These are phyloP conservation scores for Phylloporus rhodoxanthus DNA, from an alignment of 768 basidiomycete species.

Conservation along the genomic window DNA sequence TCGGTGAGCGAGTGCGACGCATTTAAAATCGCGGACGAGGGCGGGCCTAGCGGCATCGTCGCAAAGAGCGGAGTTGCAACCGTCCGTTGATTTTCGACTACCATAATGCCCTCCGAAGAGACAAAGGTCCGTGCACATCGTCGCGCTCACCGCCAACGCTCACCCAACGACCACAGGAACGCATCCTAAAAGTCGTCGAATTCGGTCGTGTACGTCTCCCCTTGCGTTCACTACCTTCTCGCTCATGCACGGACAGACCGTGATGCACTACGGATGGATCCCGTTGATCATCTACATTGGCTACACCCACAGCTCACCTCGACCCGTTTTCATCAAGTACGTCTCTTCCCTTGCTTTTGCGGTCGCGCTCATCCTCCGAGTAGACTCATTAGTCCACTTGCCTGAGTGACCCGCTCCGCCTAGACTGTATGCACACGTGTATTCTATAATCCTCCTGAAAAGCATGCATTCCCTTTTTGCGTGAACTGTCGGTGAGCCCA, in stretches of 20 bases:
- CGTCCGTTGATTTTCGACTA: slow-evolving; percentile 5
- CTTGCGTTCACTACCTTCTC: neutral
- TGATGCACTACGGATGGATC: slow-evolving; percentile 94
- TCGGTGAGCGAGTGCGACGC: slow-evolving; percentile 25
- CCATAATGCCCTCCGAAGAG: slow-evolving; percentile 80
- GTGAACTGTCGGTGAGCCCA: neutral
- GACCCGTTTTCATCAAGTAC: slow-evolving; percentile 92
- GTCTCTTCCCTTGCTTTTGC: slow-evolving; percentile 29
- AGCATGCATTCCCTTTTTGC: slow-evolving; percentile 1
- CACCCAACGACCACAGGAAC: slow-evolving; percentile 42
- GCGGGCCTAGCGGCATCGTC: slow-evolving; percentile 45
- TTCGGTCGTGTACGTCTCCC: slow-evolving; percentile 64
- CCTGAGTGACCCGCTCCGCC: slow-evolving; percentile 40
- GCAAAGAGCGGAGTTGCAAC: slow-evolving; percentile 30
- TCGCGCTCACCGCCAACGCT: neutral
- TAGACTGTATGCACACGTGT: slow-evolving; percentile 22
- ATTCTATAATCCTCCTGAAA: slow-evolving; percentile 25
- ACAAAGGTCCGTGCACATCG: slow-evolving; percentile 55
- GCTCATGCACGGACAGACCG: slow-evolving; percentile 47
- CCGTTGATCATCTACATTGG: slow-evolving; percentile 95
- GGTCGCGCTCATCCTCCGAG: neutral
- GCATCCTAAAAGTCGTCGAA: slow-evolving; percentile 76
- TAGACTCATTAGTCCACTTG: slow-evolving; percentile 91
- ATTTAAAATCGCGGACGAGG: slow-evolving; percentile 41
- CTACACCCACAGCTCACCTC: slow-evolving; percentile 86